phyloP scores from a whole-genome alignment of 768 basidiomycete genomes.

The Tricholoma sp. region DNA sequence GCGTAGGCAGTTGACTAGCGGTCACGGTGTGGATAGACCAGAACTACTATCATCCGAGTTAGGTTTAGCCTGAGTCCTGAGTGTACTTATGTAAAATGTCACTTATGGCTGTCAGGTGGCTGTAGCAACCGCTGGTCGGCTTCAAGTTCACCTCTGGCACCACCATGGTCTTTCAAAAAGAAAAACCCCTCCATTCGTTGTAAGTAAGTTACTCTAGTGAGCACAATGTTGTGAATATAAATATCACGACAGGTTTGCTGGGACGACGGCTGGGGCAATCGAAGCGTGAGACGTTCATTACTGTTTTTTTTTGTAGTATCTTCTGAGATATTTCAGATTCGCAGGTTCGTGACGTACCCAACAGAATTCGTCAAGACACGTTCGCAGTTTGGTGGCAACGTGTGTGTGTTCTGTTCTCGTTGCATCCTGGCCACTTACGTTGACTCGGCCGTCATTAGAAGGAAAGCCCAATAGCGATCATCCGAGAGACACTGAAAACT shows the following conservation, averaged over 20 bases:
- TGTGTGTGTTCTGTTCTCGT: conserved; percentile 17
- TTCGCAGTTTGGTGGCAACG: conserved; percentile 85
- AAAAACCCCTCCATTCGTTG: conserved; percentile 82
- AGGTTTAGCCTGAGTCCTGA: too few relatives aligned
- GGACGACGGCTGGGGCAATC: conserved; percentile 86
- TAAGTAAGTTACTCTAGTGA: conserved; percentile 19
- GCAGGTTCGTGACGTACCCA: conserved; percentile 80
- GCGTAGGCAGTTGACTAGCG: conserved; percentile 52
- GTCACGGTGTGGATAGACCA: too few relatives aligned
- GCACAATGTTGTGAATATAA: background rate
- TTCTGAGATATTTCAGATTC: conserved; percentile 34
- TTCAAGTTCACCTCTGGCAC: too few relatives aligned
- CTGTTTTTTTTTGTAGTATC: background rate
- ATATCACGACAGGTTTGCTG: conserved; percentile 54
- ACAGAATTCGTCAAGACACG: conserved; percentile 93
- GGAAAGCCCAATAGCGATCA: conserved; percentile 69
- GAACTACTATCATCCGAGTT: too few relatives aligned
- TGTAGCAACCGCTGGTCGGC: background rate
- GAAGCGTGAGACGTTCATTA: conserved; percentile 68
- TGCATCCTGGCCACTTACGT: background rate
- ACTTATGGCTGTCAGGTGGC: too few relatives aligned
- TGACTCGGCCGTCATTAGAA: conserved; percentile 23
- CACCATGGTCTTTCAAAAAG: conserved; percentile 53
- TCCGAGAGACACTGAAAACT: conserved; percentile 64
- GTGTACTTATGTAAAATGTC: too few relatives aligned